These are phyloP conservation scores for Xylaria sp. DNA, from an alignment of 2,329 filamentous ascomycete genomes.

Conservation along the genomic window DNA sequence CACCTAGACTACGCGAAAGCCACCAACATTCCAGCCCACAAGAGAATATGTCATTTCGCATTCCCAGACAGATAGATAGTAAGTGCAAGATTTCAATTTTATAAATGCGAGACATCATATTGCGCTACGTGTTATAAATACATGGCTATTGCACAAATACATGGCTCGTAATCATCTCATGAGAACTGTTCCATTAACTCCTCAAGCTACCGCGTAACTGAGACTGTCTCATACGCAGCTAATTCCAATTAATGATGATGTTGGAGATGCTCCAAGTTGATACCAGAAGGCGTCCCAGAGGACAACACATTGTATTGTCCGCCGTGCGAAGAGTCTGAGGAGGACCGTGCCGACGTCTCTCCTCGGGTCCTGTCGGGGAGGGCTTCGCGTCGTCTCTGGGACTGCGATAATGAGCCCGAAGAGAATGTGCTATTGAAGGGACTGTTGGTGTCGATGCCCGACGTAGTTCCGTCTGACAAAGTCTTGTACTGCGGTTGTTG, in stretches of 20 bases:
- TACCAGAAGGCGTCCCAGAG: constrained; percentile 44
- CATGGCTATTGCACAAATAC: background rate
- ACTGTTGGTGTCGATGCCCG: constrained; percentile 2
- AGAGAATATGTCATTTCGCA: too few relatives aligned
- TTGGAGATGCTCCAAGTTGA: constrained; percentile 33
- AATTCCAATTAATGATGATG: background rate
- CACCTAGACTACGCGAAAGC: too few relatives aligned
- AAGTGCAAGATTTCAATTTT: background rate
- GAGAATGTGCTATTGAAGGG: background rate
- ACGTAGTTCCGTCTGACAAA: background rate
- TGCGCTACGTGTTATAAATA: background rate
- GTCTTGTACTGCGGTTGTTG: background rate
- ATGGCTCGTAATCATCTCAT: background rate
- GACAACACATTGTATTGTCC: constrained; percentile 40
- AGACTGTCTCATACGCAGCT: too few relatives aligned
- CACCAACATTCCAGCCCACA: background rate
- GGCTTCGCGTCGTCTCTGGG: background rate
- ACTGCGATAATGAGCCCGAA: background rate
- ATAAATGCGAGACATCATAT: background rate
- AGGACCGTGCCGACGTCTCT: background rate
- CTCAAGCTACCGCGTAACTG: background rate
- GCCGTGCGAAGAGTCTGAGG: constrained; percentile 28
- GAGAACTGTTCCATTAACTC: background rate
- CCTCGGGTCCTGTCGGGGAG: background rate
- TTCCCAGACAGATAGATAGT: too few relatives aligned